A percentile compares a stretch with the other conserved stretches of the same genome.
These are phyloP conservation scores for Ascoidea rubescens DNA, from an alignment of 805 yeast species.

Conservation along the genomic window DNA sequence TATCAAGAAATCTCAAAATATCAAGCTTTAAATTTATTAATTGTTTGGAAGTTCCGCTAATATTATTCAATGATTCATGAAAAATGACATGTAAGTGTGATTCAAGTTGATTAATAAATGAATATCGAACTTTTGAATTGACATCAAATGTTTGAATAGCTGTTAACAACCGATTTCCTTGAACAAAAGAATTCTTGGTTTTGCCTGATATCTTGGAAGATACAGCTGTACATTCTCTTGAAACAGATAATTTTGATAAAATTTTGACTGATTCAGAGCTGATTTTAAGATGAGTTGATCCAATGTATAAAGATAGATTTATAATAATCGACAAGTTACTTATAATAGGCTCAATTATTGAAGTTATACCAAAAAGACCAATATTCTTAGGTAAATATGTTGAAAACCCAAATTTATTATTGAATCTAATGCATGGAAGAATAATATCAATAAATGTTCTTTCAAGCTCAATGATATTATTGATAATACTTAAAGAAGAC, in stretches of 20 bases:
- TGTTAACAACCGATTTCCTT: constrained; percentile 50
- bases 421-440: constrained; percentile 1
- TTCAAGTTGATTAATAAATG: constrained; percentile 57
- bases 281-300: constrained; percentile 34
- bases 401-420: constrained; percentile 22
- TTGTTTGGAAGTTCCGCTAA: constrained; percentile 8
- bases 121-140: constrained; percentile 54
- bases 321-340: constrained; percentile 61
- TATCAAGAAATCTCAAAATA: constrained; percentile 42
- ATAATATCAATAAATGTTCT: constrained; percentile 34
- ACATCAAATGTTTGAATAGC: constrained; percentile 69
- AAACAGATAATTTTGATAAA: constrained; percentile 32
- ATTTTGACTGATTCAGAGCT: constrained; percentile 41
- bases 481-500: constrained; percentile 29
- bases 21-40: constrained; percentile 37
- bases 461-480: constrained; percentile 36
- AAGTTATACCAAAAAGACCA: constrained; percentile 46
- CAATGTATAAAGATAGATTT: constrained; percentile 62
- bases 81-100: constrained; percentile 16
- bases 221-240: constrained; percentile 29
- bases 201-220: constrained; percentile 15
- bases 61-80: constrained; percentile 5
- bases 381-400: constrained; percentile 12
- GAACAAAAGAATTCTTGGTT: constrained; percentile 21
- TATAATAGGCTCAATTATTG: constrained; percentile 60